These are phyloP conservation scores for Pseudocercospora fuligena DNA, from an alignment of 2,329 filamentous ascomycete genomes.

Conservation along the genomic window DNA sequence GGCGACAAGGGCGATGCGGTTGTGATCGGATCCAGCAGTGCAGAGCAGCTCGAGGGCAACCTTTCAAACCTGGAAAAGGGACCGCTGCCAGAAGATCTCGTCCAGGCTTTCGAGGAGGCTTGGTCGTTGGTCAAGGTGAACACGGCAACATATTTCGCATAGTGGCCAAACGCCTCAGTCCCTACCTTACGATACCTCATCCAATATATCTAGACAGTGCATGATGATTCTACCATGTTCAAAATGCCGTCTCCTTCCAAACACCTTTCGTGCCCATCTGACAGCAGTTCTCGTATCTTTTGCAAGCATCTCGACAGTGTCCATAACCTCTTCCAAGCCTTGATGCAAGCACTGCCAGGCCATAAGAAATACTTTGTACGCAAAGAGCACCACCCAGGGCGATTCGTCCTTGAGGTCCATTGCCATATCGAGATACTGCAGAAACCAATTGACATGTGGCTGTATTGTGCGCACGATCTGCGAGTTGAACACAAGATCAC, in stretches of 20 bases:
- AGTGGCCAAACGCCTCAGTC: not conserved
- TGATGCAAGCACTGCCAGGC: not conserved
- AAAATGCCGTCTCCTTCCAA: not conserved
- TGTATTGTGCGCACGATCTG: not conserved
- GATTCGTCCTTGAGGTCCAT: not conserved
- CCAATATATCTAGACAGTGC: not conserved
- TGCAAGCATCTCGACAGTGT: not conserved
- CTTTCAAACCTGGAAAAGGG: slow-evolving; percentile 47
- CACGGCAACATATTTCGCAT: slow-evolving; percentile 3
- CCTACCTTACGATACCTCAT: not conserved
- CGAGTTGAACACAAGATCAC: not conserved
- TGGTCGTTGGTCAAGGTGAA: slow-evolving; percentile 35
- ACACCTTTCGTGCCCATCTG: not conserved
- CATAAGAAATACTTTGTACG: not conserved
- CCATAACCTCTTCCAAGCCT: not conserved
- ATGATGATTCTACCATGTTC: not conserved
- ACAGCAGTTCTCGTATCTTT: not conserved
- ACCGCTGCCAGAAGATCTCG: slow-evolving; percentile 46
- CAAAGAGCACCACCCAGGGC: not conserved
- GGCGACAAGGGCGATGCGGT: slow-evolving; percentile 44
- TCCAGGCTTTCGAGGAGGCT: slow-evolving; percentile 45
- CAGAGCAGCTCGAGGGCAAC: slow-evolving; percentile 47
- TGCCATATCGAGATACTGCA: not conserved
- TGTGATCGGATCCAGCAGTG: slow-evolving; percentile 46
- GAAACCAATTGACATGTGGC: not conserved